Evolutionary conservation across 345 rosid species (phyloP).

Genomic region (Camelina neglecta): DNA sequence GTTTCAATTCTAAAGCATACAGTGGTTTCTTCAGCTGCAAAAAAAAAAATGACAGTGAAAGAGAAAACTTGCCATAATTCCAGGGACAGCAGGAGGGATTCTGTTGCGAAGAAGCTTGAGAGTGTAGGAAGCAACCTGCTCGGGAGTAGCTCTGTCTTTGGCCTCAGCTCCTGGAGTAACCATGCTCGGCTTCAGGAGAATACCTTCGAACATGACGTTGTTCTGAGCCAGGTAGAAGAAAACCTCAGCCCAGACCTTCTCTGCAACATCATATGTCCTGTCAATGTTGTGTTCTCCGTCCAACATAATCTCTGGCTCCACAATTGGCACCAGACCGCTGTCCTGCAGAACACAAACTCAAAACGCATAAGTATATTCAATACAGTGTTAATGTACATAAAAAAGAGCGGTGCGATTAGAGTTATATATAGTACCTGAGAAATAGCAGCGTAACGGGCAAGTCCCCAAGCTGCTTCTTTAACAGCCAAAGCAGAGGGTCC

Average conservation of each 20-base stretch:
- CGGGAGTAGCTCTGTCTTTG: slow-evolving; percentile 78
- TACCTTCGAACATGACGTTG: slow-evolving; percentile 89
- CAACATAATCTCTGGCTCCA: slow-evolving; percentile 94
- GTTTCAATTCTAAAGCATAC: neutral
- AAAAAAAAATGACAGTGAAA: neutral
- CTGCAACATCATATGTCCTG: slow-evolving; percentile 87
- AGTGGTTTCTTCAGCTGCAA: slow-evolving; percentile 12
- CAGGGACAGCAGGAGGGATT: slow-evolving; percentile 89
- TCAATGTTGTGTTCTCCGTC: slow-evolving; percentile 93
- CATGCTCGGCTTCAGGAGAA: slow-evolving; percentile 98
- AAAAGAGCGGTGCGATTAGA: neutral
- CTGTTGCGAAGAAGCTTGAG: slow-evolving; percentile 84
- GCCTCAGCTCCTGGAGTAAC: slow-evolving; percentile 97
- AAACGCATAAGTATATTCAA: neutral
- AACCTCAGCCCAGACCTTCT: slow-evolving; percentile 94
- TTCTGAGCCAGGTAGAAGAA: slow-evolving; percentile 94
- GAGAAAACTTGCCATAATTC: slow-evolving; percentile 79
- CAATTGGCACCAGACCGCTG: slow-evolving; percentile 94
- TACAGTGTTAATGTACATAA: neutral
- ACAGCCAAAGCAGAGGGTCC: slow-evolving; percentile 95
- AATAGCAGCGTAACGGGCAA: slow-evolving; percentile 91
- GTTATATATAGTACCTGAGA: slow-evolving; percentile 58
- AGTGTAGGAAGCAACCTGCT: slow-evolving; percentile 85
- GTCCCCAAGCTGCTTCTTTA: slow-evolving; percentile 99
- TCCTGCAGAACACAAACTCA: slow-evolving; percentile 55